Conservation (phyloP, 768 basidiomycete genomes). For the Tylopilus sp. region DNA sequence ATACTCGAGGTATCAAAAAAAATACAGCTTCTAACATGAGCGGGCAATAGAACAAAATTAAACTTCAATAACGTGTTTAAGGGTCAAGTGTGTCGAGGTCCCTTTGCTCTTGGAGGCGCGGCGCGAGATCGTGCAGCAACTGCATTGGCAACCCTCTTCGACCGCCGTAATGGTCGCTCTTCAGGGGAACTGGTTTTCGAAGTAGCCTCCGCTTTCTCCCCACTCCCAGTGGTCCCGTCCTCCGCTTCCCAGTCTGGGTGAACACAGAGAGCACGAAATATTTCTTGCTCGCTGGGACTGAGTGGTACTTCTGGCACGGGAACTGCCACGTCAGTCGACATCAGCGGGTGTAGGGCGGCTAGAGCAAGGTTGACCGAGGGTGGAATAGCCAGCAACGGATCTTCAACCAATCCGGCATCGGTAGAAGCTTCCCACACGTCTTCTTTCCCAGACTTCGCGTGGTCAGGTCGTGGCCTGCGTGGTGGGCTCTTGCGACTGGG, state of each 20-base stretch:
- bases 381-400: constrained; percentile 21
- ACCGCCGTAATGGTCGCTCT: constrained; percentile 37
- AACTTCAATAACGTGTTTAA: constrained; percentile 1
- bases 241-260: constrained; percentile 52
- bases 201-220: constrained; percentile 7
- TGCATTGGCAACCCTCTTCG: constrained; percentile 65
- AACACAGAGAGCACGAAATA: constrained; percentile 62
- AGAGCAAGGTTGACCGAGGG: constrained; percentile 30
- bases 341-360: constrained; percentile 24
- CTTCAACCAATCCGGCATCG: constrained; percentile 22
- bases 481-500: not conserved
- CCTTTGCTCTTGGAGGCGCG: constrained; percentile 30
- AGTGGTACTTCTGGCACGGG: constrained; percentile 42
- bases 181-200: not conserved
- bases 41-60: constrained; percentile 8
- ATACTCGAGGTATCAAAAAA: constrained; percentile 23
- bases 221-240: constrained; percentile 16
- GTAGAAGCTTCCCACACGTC: constrained; percentile 18
- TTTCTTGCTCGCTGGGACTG: constrained; percentile 66
- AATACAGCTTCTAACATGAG: constrained; percentile 25
- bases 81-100: constrained; percentile 26
- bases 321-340: constrained; percentile 10
- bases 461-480: constrained; percentile 3
- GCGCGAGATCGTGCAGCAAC: constrained; percentile 47
- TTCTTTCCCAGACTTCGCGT: constrained; percentile 6